Evolutionary conservation across 2,329 filamentous ascomycete species (phyloP).

Genomic region (Rhinocladiella similis): DNA sequence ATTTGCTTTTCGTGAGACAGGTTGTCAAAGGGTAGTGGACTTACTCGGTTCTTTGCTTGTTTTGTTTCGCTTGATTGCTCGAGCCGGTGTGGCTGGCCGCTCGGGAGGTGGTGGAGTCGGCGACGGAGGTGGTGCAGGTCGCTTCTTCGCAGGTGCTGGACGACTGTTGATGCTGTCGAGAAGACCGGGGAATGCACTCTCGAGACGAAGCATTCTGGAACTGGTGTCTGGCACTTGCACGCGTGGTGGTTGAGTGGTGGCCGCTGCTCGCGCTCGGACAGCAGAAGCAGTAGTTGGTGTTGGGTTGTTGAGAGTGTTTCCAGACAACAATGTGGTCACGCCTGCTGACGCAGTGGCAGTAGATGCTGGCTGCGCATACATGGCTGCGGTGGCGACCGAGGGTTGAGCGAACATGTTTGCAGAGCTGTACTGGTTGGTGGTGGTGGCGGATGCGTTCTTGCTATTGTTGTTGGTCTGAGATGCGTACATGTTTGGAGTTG

Average conservation of each 20-base stretch:
- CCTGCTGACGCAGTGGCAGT: too few species aligned
- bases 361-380: too few species aligned
- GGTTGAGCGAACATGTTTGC: background rate
- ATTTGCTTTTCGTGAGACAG: too few species aligned
- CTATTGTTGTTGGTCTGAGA: background rate
- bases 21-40: background rate
- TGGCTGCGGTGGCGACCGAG: too few species aligned
- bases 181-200: conserved; percentile 16
- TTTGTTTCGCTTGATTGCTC: conserved; percentile 10
- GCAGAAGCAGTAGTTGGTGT: background rate
- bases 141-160: background rate
- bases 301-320: too few species aligned
- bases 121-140: background rate
- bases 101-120: background rate
- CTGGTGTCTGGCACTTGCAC: background rate
- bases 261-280: background rate
- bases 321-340: too few species aligned
- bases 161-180: conserved; percentile 6
- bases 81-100: background rate
- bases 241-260: background rate
- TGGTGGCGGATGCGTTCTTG: too few species aligned
- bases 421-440: background rate
- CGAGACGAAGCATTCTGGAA: conserved; percentile 5
- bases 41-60: conserved; percentile 21
- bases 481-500: background rate